Evolutionary conservation across 2,329 filamentous ascomycete species (phyloP), one percentile per base, ranked within the genome.

Genomic region (Alternaria conjuncta): DNA sequence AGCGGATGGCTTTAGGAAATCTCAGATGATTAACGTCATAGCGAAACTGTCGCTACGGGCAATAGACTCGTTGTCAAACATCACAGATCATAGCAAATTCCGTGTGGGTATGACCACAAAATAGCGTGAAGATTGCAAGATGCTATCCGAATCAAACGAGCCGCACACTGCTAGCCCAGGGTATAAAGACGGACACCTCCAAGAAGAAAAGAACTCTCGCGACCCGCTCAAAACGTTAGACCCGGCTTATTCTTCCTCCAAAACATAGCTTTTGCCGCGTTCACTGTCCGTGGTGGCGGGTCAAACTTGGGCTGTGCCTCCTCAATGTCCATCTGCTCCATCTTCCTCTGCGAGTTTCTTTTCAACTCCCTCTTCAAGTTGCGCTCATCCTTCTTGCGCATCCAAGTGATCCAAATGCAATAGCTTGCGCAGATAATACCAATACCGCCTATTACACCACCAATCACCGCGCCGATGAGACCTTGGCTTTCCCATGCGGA

Each of bases 391-490:
- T 74, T 68, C 55, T 64, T 72, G 55, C 78, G 66, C 65, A 69
- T 60, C 66, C 68, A 78, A n/a, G 68, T 72, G 3, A 76, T 56
- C 46, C 74, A 72, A 41, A 78, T 64, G 59, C 77, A 78, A 51
- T 73, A 76, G 32, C 65, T 61, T 8, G 71, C 71, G 21, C 71
- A 68, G 3, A 75, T 57, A 10, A 78, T 61, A 3, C 75, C 79
- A 12, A 78, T 50, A 6, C 78, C 78, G 26, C 79, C 80, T 7
- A 82, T 49, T 0, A 80, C 70, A 12, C 79, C 80, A 13, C 80
- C 80, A 9, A 82, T 54, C 2, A 81, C 78, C 2, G 79, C 80
- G 13, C 80, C 80, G 6, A 81, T 74, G 20, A 81, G 64, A 3
- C 80, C 80, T 45, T 79, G 72, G 26, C 66, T 68, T 41, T 73